Evolutionary conservation across 139 green algal species (phyloP).

Genomic region (Chlorella ohadii): DNA sequence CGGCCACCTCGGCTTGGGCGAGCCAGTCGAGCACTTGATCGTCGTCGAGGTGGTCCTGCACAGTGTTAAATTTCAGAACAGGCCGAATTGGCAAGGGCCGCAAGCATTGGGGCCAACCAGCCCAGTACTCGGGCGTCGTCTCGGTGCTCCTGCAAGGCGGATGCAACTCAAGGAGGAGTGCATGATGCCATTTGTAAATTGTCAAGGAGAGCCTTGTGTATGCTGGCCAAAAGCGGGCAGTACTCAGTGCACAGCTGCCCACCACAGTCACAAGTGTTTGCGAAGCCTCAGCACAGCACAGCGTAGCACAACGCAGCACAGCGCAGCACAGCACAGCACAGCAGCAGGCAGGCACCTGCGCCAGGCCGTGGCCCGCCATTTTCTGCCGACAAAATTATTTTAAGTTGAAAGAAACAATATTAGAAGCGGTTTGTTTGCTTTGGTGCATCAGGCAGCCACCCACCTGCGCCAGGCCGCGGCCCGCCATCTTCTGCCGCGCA

Average conservation of each 20-base stretch:
- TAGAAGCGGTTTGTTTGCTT: too few relatives aligned
- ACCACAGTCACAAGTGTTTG: too few relatives aligned
- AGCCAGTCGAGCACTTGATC: slow-evolving; percentile 46
- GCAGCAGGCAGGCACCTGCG: too few relatives aligned
- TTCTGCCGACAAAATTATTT: too few relatives aligned
- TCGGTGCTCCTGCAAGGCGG: background rate
- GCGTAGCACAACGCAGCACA: background rate
- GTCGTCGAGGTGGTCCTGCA: slow-evolving; percentile 41
- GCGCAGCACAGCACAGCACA: background rate
- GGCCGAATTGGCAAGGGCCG: too few relatives aligned
- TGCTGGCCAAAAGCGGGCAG: too few relatives aligned
- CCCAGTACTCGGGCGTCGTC: background rate
- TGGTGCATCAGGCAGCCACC: background rate
- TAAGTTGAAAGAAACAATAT: too few relatives aligned
- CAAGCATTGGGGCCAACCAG: background rate
- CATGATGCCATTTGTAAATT: too few relatives aligned
- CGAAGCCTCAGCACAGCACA: background rate
- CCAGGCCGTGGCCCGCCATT: slow-evolving; percentile 4
- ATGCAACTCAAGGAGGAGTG: too few relatives aligned
- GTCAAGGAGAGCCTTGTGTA: too few relatives aligned
- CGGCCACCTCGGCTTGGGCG: slow-evolving; percentile 39
- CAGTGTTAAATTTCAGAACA: background rate
- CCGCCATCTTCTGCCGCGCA: slow-evolving; percentile 37
- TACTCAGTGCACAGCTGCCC: too few relatives aligned
- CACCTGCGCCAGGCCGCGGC: slow-evolving; percentile 1